A percentile compares a stretch with the other conserved stretches of the same genome.
These are phyloP conservation scores for Puccinia polysora DNA, from an alignment of 1,284 basidiomycete species.

Conservation along the genomic window DNA sequence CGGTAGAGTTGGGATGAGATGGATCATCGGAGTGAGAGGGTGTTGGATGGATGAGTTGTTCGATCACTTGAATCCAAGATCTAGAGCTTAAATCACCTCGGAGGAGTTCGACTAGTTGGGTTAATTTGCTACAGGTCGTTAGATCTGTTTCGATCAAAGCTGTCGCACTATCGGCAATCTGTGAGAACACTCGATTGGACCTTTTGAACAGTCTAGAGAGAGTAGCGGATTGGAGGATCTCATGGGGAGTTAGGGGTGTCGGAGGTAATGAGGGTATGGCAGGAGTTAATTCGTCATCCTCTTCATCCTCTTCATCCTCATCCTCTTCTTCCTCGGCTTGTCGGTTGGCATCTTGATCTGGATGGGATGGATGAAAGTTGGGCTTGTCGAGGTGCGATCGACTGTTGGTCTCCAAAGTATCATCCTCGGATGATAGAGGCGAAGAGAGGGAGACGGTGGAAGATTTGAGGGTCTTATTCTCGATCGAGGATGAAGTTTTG, in stretches of 20 bases:
- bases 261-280: slow-evolving; percentile 18
- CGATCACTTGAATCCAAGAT: slow-evolving; percentile 12
- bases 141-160: slow-evolving; percentile 22
- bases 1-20: too few relatives aligned
- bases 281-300: slow-evolving; percentile 12
- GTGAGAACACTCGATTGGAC: slow-evolving; percentile 17
- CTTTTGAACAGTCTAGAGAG: slow-evolving; percentile 14
- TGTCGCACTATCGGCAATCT: slow-evolving; percentile 34
- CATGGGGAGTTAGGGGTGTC: slow-evolving; percentile 24
- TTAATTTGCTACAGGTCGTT: slow-evolving; percentile 2
- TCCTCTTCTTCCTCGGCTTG: too few relatives aligned
- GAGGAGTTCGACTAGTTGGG: slow-evolving; percentile 16
- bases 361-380: too few relatives aligned
- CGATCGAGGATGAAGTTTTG: too few relatives aligned
- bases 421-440: too few relatives aligned
- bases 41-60: not conserved
- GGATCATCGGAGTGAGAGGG: too few relatives aligned
- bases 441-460: too few relatives aligned
- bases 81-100: slow-evolving; percentile 26
- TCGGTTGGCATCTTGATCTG: too few relatives aligned
- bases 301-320: too few relatives aligned
- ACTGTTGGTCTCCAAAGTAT: too few relatives aligned
- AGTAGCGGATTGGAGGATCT: slow-evolving; percentile 25
- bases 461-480: too few relatives aligned
- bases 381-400: too few relatives aligned